Base-by-base conservation (phyloP, 352 stramenopile species). In the Phytophthora pinifolia region DNA sequence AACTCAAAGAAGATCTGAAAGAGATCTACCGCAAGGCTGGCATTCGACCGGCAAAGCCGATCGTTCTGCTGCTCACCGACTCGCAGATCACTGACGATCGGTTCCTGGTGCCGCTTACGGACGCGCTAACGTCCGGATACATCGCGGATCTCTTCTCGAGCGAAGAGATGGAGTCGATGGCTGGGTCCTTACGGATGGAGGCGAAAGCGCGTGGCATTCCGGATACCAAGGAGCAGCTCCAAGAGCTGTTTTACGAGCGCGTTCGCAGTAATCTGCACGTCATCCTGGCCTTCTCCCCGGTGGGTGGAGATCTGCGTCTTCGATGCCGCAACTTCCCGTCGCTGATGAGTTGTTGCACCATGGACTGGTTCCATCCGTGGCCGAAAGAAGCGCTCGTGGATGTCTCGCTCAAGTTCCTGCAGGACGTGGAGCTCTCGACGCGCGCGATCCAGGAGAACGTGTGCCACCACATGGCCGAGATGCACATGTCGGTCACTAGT, bases 331-430 rank as follows among this genome's bases (percentile, higher is more conserved):
- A 83, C n/a, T 96, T 96, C 49, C 88, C 86, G 6, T 67, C 76
- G 10, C 48, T 97, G 2, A 74, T 94, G 12, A 78, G 59, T 39
- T 86, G 67, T 41, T 92, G 85, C 35, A 67, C 68, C 3, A 92
- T 96, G 56, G 69, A 96, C 54, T 96, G 88, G 88, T 98, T 98
- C 59, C 89, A 97, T 38, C 70, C 85, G 30, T 98, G 91, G 90
- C 89, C 91, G 0, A 88, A 86, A 52, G 89, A 96, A 55, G 85
- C 86, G 5, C 74, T 97, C 3, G 74, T 96, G 1, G 85, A 90
- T 46, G 89, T 97, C 2, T 88, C 88, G 7, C 60, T 94, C 31
- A 74, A 86, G 17, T 97, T 96, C 42, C 59, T 97, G 4, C 74
- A 90, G 10, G 71, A 92, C n/a, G 55, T 92, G 1, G 72, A 90